Conservation (phyloP, 495 filamentous ascomycete species). For the Peziza echinospora region DNA sequence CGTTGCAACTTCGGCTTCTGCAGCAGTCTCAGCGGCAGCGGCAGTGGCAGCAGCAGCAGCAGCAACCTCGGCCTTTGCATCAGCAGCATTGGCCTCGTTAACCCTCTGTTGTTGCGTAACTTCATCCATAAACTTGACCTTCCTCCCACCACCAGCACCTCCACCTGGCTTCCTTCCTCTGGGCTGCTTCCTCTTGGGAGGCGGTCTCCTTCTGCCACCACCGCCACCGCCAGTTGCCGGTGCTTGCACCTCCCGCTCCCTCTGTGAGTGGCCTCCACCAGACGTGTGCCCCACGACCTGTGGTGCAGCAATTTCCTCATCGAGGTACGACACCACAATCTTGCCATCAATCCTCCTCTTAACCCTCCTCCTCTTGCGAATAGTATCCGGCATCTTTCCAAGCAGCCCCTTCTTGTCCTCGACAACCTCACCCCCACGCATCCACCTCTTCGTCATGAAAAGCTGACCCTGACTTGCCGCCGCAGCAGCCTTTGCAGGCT, state of each 20-base stretch:
- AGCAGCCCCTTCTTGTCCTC: constrained; percentile 47
- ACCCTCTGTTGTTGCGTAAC: too few species aligned
- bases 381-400: constrained; percentile 62
- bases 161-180: constrained; percentile 16
- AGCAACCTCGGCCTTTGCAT: too few species aligned
- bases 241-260: too few species aligned
- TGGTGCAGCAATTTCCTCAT: constrained; percentile 22
- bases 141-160: constrained; percentile 17
- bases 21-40: too few species aligned
- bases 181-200: constrained; percentile 50
- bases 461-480: constrained; percentile 26
- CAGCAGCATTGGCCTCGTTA: too few species aligned
- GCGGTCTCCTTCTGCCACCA: constrained; percentile 39
- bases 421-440: constrained; percentile 48
- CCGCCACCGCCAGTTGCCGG: constrained; percentile 34
- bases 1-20: too few species aligned
- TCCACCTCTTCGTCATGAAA: constrained; percentile 58
- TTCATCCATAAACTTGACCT: constrained; percentile 19
- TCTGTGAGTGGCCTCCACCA: constrained; percentile 39
- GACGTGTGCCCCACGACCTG: constrained; percentile 35
- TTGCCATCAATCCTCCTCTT: not conserved
- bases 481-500: constrained; percentile 24
- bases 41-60: too few species aligned
- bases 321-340: constrained; percentile 20
- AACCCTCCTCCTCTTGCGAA: not conserved